A percentile compares a stretch with the other conserved stretches of the same genome.
Evolutionary conservation across 1,139 yeast genomes (phyloP).

Genomic region (Candida anutae): DNA sequence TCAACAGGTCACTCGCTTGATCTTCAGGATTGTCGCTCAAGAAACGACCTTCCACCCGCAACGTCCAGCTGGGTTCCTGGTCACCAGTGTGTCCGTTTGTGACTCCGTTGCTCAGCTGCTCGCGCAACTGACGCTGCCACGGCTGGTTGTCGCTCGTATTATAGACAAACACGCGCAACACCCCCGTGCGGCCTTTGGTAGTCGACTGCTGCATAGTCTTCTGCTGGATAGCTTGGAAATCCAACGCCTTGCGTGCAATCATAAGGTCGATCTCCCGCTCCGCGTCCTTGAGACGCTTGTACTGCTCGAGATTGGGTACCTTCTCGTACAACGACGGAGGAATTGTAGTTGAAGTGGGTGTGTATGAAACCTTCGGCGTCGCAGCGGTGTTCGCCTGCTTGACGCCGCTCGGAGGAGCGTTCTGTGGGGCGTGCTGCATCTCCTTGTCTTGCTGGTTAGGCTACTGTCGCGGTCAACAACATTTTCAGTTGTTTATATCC

Average conservation of each 20-base stretch:
- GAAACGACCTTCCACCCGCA: conserved; percentile 80
- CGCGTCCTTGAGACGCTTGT: conserved; percentile 64
- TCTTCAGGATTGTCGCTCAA: conserved; percentile 26
- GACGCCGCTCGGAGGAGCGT: too few relatives aligned
- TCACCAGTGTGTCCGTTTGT: too few relatives aligned
- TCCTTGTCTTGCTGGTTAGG: too few relatives aligned
- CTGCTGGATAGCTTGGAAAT: conserved; percentile 66
- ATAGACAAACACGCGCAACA: conserved; percentile 72
- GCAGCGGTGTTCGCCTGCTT: conserved; percentile 32
- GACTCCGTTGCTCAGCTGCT: conserved; percentile 16
- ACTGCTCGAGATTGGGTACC: conserved; percentile 69
- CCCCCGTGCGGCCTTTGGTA: conserved; percentile 42
- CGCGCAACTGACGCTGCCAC: conserved; percentile 61
- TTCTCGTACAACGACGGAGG: conserved; percentile 52
- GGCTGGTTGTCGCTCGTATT: conserved; percentile 83
- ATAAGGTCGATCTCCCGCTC: conserved; percentile 77
- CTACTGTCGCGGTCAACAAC: background rate
- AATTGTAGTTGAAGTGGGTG: conserved; percentile 68
- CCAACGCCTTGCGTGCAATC: conserved; percentile 75
- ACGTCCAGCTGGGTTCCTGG: conserved; percentile 67
- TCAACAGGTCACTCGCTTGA: conserved; percentile 22
- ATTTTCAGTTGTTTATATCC: background rate
- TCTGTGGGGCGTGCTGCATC: too few relatives aligned
- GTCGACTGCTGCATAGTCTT: conserved; percentile 38
- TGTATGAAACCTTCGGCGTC: conserved; percentile 36